Evolutionary conservation across 192 early-diverging fungal species (phyloP), one percentile per base, ranked within the genome.

Genomic region (Backusella australiensis): DNA sequence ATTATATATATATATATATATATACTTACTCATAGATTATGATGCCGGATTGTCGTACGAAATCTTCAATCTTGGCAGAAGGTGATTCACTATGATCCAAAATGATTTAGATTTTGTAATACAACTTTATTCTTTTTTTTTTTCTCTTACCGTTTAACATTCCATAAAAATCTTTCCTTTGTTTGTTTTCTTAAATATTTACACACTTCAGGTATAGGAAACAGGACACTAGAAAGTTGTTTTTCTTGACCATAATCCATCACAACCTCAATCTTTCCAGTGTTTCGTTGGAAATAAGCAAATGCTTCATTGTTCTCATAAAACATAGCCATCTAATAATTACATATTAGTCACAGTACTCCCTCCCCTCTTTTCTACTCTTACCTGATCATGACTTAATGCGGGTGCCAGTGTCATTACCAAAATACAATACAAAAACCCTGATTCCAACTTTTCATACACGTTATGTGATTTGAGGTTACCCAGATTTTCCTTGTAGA

Each of bases 211-310:
- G 76, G 76, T 29, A 77, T 77, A 71, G 76, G 76, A 32, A 77
- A 77, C 26, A 77, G 23, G 0, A 77, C 76, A 29, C 76, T 69
- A 2, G 70, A 72, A 35, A 77, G 70, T 35, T 77, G 76, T 41
- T 77, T 77, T 32, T 77, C 76, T 72, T 77, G 76, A 29, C 76
- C 76, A 34, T 77, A 77, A 63, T 77, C 76, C 76, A 77, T 77
- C 11, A 77, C 26, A 11, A 77, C 76, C 39, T 77, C 76, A 66
- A 77, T 77, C 49, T 77, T 77, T 17, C 76, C 76, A 0, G 76
- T 77, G 8, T 77, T 71, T 15, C 12, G 63, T 66, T 77, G 76
- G 34, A 77, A 77, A 29, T 77, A 77, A 39, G 63, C 53, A 35
- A 70, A 77, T 21, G 76, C 69, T 34, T 29, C 56, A 72, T 72